These are phyloP conservation scores for Candida railenensis DNA, from an alignment of 805 yeast genomes.

Conservation along the genomic window DNA sequence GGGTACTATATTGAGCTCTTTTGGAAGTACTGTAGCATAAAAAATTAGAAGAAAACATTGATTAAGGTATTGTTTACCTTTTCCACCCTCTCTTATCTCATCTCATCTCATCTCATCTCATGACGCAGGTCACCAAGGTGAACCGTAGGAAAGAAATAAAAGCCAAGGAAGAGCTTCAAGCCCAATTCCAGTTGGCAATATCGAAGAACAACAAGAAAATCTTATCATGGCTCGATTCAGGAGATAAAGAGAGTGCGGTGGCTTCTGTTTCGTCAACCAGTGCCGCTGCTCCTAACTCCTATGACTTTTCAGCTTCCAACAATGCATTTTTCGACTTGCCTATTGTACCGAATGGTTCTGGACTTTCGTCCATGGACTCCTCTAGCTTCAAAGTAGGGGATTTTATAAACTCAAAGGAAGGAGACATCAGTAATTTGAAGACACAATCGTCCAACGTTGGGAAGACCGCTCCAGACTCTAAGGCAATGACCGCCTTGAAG, in stretches of 20 bases:
- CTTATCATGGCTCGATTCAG: slow-evolving; percentile 36
- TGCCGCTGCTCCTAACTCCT: not conserved
- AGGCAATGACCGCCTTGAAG: slow-evolving; percentile 38
- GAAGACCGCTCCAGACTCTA: slow-evolving; percentile 13
- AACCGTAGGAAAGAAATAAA: slow-evolving; percentile 43
- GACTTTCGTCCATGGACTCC: slow-evolving; percentile 21
- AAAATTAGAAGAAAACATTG: no score
- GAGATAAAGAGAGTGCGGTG: not conserved
- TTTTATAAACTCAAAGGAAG: slow-evolving; percentile 17
- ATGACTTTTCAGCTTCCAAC: not conserved
- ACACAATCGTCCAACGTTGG: not conserved
- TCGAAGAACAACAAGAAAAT: slow-evolving; percentile 33
- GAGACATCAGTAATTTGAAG: slow-evolving; percentile 5
- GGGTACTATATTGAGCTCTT: no score
- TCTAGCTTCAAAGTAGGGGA: slow-evolving; percentile 24
- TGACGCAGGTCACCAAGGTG: slow-evolving; percentile 12
- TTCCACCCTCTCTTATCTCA: not conserved
- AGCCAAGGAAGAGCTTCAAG: slow-evolving; percentile 46
- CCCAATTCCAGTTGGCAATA: slow-evolving; percentile 45
- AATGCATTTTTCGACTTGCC: slow-evolving; percentile 30
- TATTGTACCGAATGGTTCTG: slow-evolving; percentile 31
- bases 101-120: not conserved
- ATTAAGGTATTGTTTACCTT: not conserved
- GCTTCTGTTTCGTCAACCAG: no score
- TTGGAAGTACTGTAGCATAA: no score